phyloP scores from a whole-genome alignment of 2,329 filamentous ascomycete genomes.

The Dactylonectria estremocensis region DNA sequence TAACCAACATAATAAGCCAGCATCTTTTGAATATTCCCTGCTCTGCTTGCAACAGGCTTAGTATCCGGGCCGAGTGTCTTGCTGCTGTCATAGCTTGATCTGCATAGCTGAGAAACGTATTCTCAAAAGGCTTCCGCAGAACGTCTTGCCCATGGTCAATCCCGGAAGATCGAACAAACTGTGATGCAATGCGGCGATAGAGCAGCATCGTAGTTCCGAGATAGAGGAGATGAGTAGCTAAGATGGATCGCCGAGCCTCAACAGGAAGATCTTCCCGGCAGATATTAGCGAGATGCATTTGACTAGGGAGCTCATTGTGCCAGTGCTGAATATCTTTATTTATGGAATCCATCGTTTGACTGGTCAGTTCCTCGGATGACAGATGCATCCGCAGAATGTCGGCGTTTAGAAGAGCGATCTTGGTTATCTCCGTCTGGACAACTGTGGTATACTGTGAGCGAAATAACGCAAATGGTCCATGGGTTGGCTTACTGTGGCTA shows the following conservation, averaged over 20 bases:
- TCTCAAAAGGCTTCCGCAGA: not conserved
- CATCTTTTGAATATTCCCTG: conserved; percentile 4
- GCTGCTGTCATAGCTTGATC: not conserved
- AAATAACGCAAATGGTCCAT: too few relatives aligned
- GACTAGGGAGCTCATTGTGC: not conserved
- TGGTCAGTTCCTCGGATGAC: not conserved
- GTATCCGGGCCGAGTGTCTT: not conserved
- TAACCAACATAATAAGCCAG: conserved; percentile 9
- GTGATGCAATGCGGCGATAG: not conserved
- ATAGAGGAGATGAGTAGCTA: conserved; percentile 1
- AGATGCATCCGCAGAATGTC: conserved; percentile 6
- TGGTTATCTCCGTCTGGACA: conserved; percentile 8
- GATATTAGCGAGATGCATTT: conserved; percentile 4
- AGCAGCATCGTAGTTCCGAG: conserved; percentile 6
- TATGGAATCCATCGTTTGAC: not conserved
- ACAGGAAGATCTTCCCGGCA: not conserved
- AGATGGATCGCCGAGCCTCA: too few relatives aligned
- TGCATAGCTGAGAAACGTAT: not conserved
- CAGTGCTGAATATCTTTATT: conserved; percentile 4
- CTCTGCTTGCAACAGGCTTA: not conserved
- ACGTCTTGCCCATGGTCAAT: not conserved
- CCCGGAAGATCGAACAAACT: not conserved
- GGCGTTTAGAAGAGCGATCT: conserved; percentile 6
- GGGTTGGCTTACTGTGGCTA: too few relatives aligned
- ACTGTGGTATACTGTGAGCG: not conserved